These are phyloP conservation scores for Sungouiozyma ichnusensis DNA, from an alignment of 805 yeast species.

Conservation along the genomic window DNA sequence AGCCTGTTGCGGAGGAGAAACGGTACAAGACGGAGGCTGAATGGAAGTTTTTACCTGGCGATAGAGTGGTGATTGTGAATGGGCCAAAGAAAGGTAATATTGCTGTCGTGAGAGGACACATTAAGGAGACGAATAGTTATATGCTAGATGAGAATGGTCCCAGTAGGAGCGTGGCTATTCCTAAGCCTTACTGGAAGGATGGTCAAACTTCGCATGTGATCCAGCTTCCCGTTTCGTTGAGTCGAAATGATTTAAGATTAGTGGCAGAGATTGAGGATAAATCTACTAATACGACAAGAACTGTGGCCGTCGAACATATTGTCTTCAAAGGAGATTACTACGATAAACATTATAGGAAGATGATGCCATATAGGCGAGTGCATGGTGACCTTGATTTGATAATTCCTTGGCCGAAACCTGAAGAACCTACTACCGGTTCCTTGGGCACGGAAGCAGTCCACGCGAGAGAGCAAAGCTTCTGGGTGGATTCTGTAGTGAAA, in stretches of 20 bases:
- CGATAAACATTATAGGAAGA: slow-evolving; percentile 60
- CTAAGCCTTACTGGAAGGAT: slow-evolving; percentile 61
- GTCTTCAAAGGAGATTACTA: slow-evolving; percentile 59
- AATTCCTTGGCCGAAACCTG: slow-evolving; percentile 87
- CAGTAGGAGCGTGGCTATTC: slow-evolving; percentile 51
- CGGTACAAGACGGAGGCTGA: slow-evolving; percentile 36
- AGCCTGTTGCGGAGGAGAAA: slow-evolving; percentile 26
- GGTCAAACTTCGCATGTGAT: slow-evolving; percentile 64
- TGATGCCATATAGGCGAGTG: slow-evolving; percentile 72
- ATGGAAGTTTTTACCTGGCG: slow-evolving; percentile 63
- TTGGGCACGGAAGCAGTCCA: slow-evolving; percentile 46
- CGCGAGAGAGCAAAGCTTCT: slow-evolving; percentile 64
- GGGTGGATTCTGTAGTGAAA: slow-evolving; percentile 53
- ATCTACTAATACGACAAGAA: no score
- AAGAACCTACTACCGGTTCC: slow-evolving; percentile 40
- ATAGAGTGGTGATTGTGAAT: slow-evolving; percentile 57
- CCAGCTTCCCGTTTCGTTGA: slow-evolving; percentile 55
- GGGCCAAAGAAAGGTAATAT: slow-evolving; percentile 72
- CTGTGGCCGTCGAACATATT: slow-evolving; percentile 71
- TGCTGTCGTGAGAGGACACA: slow-evolving; percentile 52
- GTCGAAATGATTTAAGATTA: slow-evolving; percentile 51
- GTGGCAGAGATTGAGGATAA: slow-evolving; percentile 70
- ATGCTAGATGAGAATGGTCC: slow-evolving; percentile 61
- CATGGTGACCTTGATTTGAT: slow-evolving; percentile 55
- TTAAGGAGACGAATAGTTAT: slow-evolving; percentile 50